Evolutionary conservation across 192 early-diverging fungal genomes (phyloP).

Genomic region (Gigaspora rosea): DNA sequence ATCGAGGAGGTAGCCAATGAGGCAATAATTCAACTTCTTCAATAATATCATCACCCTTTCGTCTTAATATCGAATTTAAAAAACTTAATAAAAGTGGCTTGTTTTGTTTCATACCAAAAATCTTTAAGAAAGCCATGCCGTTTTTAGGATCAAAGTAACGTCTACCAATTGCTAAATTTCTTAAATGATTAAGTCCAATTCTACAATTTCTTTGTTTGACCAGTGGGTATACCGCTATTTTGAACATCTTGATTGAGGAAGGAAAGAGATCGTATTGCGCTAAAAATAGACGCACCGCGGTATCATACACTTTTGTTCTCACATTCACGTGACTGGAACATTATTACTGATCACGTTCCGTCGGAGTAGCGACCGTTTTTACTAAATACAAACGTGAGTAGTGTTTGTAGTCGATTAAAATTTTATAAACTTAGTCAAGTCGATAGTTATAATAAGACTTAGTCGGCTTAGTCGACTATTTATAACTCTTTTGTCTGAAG

Average conservation of each 20-base stretch:
- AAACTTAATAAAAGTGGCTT: slow-evolving; percentile 12
- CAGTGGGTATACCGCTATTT: not conserved
- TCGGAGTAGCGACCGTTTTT: no score
- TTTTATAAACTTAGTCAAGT: no score
- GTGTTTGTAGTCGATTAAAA: no score
- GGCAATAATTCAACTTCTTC: slow-evolving; percentile 6
- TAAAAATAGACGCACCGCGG: no score
- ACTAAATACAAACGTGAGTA: no score
- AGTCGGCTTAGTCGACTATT: no score
- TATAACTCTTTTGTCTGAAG: no score
- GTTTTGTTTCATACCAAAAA: slow-evolving; percentile 1
- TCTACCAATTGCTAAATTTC: slow-evolving; percentile 1
- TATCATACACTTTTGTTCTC: no score
- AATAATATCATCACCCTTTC: slow-evolving; percentile 2
- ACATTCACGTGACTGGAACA: no score
- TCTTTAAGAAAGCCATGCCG: not conserved
- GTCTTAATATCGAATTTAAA: slow-evolving; percentile 11
- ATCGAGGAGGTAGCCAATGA: not conserved
- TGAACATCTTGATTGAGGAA: slow-evolving; percentile 12
- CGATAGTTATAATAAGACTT: no score
- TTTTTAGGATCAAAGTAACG: slow-evolving; percentile 16
- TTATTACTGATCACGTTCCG: no score
- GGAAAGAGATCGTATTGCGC: no score
- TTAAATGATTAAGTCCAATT: not conserved
- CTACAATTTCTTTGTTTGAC: not conserved